Base-by-base conservation (phyloP, 1,284 basidiomycete species). In the Pseudozyma hubeiensis region DNA sequence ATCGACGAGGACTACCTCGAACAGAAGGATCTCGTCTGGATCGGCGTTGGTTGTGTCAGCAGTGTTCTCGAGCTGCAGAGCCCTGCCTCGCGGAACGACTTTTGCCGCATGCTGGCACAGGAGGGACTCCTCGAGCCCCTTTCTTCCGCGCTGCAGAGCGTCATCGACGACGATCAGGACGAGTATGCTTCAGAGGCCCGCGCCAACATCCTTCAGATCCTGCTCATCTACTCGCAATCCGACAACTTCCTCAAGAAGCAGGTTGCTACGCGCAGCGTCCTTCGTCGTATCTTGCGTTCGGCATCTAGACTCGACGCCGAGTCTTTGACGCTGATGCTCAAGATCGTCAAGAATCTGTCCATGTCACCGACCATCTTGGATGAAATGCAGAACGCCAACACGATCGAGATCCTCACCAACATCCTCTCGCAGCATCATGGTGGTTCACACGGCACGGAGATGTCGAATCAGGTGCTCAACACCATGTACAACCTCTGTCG, bases 71-170 rank as follows among this genome's bases (percentile, higher is more conserved):
- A 98, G 75, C 88, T 98, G 24, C 87, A 88, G 85, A 94, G 92
- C 52, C 93, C 95, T 1, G 97, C 94, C 8, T 95, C 94, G 8
- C 93, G 97, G 81, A 97, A 96, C 82, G 96, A 98, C 85, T 97
- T 98, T 83, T 98, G 95, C 83, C 90, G 96, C 16, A 97, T 98
- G 92, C 95, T 98, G 86, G 94, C 97, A 34, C 89, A 93, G 29
- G 96, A 97, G 85, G 95, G 95, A 16, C 87, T 98, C 6, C 87
- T 97, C 39, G 95, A 97, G 75, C 96, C 96, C 0, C 86, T 99
- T 1, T 94, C 94, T 0, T 91, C 91, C 0, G 94, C 95, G 0
- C 85, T 99, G 41, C 87, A 96, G 55, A 92, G 93, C 75, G 92
- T 97, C 57, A 92, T 95, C 87, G 88, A 89, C 4, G 91, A 89